Evolutionary conservation across 768 basidiomycete species (phyloP), one percentile per base, ranked within the genome.

Genomic region (Phylloporus sp.): DNA sequence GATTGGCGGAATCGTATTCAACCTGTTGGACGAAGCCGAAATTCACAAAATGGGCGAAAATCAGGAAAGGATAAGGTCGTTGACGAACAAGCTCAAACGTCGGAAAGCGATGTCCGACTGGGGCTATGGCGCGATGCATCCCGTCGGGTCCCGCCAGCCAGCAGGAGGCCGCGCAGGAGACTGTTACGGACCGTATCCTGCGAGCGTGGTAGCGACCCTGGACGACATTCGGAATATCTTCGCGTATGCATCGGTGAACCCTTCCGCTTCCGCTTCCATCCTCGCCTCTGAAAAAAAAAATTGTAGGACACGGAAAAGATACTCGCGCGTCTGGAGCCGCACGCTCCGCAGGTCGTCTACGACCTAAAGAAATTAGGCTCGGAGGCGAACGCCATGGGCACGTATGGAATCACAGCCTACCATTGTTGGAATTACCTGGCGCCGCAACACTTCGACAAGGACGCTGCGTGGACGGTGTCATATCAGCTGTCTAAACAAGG

Each of bases 351-450:
- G 1, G 36, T 46, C 0, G 36, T 45, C 1, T 3, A 1, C 1
- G 20, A 49, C 0, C 49, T 53, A 35, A 38, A 42, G 31, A 3
- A 14, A 2, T 17, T 42, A 0, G 32, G 38, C 0, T 4, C 0
- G 17, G 28, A 44, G 9, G 42, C 42, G 1, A 36, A 6, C 8
- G n/a, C 28, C 0, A 38, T 44, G 2, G 29, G 42, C 0, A 3
- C 7, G 2, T 53, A 56, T 13, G 45, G 45, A 10, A 21, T 56
- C 0, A 56, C 33, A 0, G 52, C 35, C 0, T 56, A 32, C 22
- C 48, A 54, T 6, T 56, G 52, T n/a, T 56, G 52, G 39, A 56
- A 56, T 24, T 48, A 56, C 4, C n/a, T 56, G 0, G 45, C 38
- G 1, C 47, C 35, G 1, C 41, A 49, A 9, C 4, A 23, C 38